Conservation (phyloP, 1,284 basidiomycete genomes). For the Naganishia cerealis region DNA sequence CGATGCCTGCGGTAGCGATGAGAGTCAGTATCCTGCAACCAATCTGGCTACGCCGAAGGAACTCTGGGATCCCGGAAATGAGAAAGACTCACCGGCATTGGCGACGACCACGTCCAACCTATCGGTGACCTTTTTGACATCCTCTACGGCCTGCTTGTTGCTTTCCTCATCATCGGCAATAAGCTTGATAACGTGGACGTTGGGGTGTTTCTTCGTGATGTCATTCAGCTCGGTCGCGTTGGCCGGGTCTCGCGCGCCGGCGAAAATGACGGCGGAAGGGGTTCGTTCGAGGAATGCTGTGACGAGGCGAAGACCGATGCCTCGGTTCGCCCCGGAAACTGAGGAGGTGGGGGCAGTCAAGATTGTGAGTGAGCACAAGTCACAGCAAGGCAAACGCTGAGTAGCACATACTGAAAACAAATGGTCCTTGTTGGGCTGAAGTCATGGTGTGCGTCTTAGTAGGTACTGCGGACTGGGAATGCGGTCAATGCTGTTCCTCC, state of each 20-base stretch:
- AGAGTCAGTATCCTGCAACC: background rate
- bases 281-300: conserved; percentile 26
- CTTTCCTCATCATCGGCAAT: conserved; percentile 32
- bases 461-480: no score
- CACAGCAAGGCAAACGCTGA: no score
- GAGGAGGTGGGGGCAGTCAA: background rate
- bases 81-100: conserved; percentile 28
- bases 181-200: conserved; percentile 32
- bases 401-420: background rate
- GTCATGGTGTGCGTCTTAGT: background rate
- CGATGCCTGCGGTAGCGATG: conserved; percentile 5
- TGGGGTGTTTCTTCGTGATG: conserved; percentile 30
- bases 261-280: conserved; percentile 37
- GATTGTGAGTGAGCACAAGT: background rate
- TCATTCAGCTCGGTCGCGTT: conserved; percentile 32
- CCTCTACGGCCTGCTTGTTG: conserved; percentile 31
- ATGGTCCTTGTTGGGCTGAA: conserved; percentile 4
- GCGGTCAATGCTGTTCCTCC: no score
- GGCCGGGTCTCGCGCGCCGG: conserved; percentile 37
- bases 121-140: conserved; percentile 28
- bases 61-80: no score
- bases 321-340: conserved; percentile 38
- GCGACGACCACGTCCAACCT: conserved; percentile 35
- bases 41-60: no score
- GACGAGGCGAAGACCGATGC: conserved; percentile 38